Conservation (phyloP, 2,329 filamentous ascomycete genomes). For the Aspergillus ochraceoroseus region DNA sequence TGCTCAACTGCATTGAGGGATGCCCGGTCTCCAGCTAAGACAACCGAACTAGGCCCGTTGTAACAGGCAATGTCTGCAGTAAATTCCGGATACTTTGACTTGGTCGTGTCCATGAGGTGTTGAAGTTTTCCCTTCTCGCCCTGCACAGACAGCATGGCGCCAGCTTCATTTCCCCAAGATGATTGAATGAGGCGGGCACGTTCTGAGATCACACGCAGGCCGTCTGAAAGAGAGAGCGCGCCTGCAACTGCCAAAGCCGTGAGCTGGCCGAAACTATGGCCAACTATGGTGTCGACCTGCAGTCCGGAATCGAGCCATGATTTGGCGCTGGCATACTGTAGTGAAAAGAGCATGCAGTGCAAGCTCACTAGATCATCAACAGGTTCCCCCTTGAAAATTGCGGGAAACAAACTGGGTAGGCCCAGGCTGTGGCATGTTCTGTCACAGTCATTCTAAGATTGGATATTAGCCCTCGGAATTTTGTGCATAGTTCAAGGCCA, state of each 20-base stretch:
- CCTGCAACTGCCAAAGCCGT: conserved; percentile 34
- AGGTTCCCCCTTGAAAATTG: conserved; percentile 24
- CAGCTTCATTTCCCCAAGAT: conserved; percentile 32
- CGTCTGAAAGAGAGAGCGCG: conserved; percentile 29
- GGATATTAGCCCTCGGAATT: too few species aligned
- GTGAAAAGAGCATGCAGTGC: conserved; percentile 36
- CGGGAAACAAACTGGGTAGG: conserved; percentile 31
- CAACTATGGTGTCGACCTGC: conserved; percentile 32
- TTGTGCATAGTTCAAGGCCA: too few species aligned
- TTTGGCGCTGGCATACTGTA: conserved; percentile 38
- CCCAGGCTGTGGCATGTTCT: conserved; percentile 21
- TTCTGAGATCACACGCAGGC: conserved; percentile 16
- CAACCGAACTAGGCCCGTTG: conserved; percentile 4
- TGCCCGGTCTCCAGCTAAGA: neutral
- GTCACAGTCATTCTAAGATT: conserved; percentile 16
- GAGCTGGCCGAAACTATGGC: conserved; percentile 40
- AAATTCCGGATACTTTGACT: conserved; percentile 14
- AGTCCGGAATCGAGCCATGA: conserved; percentile 39
- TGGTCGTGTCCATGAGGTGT: conserved; percentile 18
- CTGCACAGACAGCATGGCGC: conserved; percentile 33
- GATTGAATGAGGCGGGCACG: neutral
- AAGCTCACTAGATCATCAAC: conserved; percentile 24
- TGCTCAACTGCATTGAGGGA: neutral
- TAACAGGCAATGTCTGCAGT: conserved; percentile 23
- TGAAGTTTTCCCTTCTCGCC: conserved; percentile 26